Conservation (phyloP, 202 grass and related monocot genomes). For the Panicum virgatum region DNA sequence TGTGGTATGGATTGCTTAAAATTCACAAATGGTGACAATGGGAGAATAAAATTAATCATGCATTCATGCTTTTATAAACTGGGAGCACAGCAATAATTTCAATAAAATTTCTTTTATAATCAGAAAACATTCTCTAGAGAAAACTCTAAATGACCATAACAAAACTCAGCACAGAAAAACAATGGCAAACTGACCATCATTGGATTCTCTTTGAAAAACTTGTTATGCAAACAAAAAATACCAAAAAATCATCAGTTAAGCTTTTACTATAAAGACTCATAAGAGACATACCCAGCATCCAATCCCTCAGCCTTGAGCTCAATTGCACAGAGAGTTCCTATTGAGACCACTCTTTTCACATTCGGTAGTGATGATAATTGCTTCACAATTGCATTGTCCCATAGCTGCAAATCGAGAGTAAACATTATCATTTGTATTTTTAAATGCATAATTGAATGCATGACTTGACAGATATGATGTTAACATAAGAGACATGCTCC, state of each 20-base stretch:
- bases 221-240: neutral
- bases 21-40: neutral
- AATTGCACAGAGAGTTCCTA: conserved; percentile 83
- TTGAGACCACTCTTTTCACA: conserved; percentile 70
- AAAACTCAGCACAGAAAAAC: neutral
- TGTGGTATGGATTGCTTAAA: neutral
- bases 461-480: neutral
- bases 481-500: neutral
- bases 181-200: neutral
- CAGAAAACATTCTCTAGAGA: neutral
- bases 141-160: neutral
- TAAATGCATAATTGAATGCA: conserved; percentile 1
- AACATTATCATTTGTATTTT: neutral
- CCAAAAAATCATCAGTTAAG: neutral
- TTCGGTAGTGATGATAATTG: conserved; percentile 63
- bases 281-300: conserved; percentile 72
- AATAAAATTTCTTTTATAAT: neutral
- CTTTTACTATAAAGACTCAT: conserved; percentile 24
- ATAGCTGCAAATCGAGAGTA: conserved; percentile 65
- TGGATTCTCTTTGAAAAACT: neutral
- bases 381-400: conserved; percentile 68
- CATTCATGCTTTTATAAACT: too few relatives aligned
- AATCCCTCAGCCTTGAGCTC: conserved; percentile 80
- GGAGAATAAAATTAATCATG: too few relatives aligned
- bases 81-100: neutral